Base-by-base conservation (phyloP, 192 early-diverging fungal genomes). In the Coemansia aciculifera region DNA sequence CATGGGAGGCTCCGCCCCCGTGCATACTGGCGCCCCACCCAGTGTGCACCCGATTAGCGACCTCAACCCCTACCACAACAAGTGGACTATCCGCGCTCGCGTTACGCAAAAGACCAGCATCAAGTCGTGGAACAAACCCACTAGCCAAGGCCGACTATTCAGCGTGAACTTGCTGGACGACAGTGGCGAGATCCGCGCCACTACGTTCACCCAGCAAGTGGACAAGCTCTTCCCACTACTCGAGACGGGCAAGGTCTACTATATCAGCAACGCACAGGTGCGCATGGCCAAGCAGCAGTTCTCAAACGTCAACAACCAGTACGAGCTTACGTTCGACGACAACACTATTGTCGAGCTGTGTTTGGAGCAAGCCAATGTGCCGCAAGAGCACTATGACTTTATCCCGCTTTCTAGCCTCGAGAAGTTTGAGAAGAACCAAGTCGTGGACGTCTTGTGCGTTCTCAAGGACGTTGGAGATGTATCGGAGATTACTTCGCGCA, bases 21-120 rank as follows among this genome's bases (percentile, higher is more conserved):
- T 83, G 31, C 77, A 84, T 59, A 74, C 64, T 44, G 76, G 79
- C 21, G 29, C 72, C 8, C 65, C 70, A 23, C 69, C 67, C 4
- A 62, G 69, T 3, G 34, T 77, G 68, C 73, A 77, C 36, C 80
- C 90, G 27, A 93, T 95, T 75, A 88, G 81, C 48, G 86, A 83
- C 61, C 80, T 96, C 64, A 94, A 89, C 66, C 95, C 95, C 44
- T 96, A 96, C 84, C 91, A 93, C 72, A 93, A 89, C 84, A 92
- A 88, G 86, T 98, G 95, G 95, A 96, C 93, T 12, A 98, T 99
- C 73, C 89, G 91, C 61, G 97, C 93, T 2, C 90, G 95, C 44
- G 92, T 95, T 11, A 86, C 90, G 36, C 84, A 88, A 63, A 99
- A 99, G 83, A 85, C 89, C 3, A 86, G 90, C 19, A 91, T 99